Base-by-base conservation (phyloP, 2,329 filamentous ascomycete genomes). In the Rhynchosporium graminicola region DNA sequence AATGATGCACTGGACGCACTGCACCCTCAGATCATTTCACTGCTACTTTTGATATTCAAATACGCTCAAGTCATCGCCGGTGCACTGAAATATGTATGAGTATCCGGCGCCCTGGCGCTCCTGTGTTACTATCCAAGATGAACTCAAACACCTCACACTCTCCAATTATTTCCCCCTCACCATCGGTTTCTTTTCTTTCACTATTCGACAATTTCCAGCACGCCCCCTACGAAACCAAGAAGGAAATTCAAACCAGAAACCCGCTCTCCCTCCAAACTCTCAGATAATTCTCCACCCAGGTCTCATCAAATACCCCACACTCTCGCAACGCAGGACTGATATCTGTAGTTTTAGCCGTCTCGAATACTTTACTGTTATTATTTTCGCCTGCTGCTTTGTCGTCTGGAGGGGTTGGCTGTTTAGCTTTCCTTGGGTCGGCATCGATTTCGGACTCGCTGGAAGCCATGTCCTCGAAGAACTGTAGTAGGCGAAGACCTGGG, bases 401-500 rank as follows among this genome's bases (percentile, higher is more conserved):
- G 3, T 46, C 9, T 8, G 13, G 3, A 3, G 5, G 3, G 4
- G 10, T 26, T 26, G 15, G n/a, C n/a, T 46, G 20, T 46, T 46
- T 46, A 2, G 20, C 15, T n/a, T 28, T 10, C 8, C 6, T 45
- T 3, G 13, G 15, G 6, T n/a, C 42, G 42, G 13, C n/a, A 3
- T 12, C 40, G 40, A 42, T 20, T 2, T 36, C n/a, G 4, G 43
- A 8, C 59, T 54, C 12, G 9, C 43, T 45, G 4, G 20, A 26
- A n/a, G 58, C 66, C 68, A 72, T 69, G 15, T 59, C 50, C 45
- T 73, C 71, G 54, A 72, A 72, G 36, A 72, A 69, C 3, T 60
- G 60, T 2, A 72, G 54, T 3, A 73, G 52, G 46, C 63, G 66
- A 26, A 71, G 50, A 2, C 68, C 71, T 7, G 67, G 65, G 8